phyloP scores from a whole-genome alignment of 805 yeast species.

The Nakazawaea peltata region DNA sequence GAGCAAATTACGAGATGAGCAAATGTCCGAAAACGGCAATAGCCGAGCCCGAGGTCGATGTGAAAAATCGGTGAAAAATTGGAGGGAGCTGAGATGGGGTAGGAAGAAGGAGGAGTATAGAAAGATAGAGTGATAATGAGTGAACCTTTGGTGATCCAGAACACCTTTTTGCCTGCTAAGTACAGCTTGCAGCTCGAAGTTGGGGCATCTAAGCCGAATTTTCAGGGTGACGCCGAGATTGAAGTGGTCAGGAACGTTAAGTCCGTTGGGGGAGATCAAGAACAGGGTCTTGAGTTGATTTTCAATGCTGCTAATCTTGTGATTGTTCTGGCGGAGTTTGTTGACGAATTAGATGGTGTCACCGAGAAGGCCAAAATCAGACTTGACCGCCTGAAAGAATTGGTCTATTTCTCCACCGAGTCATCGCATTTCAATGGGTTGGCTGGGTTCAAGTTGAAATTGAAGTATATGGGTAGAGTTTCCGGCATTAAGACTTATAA shows the following conservation, averaged over 20 bases:
- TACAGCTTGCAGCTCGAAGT: constrained; percentile 29
- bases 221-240: constrained; percentile 29
- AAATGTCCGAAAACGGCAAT: too few species aligned
- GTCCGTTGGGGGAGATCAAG: constrained; percentile 7
- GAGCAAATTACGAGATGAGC: too few species aligned
- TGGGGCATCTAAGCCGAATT: constrained; percentile 36
- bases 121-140: too few species aligned
- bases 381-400: constrained; percentile 33
- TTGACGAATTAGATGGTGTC: constrained; percentile 9
- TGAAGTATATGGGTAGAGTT: constrained; percentile 44
- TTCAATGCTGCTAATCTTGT: constrained; percentile 35
- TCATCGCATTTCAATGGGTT: too few species aligned
- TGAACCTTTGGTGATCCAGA: constrained; percentile 22
- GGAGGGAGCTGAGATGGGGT: too few species aligned
- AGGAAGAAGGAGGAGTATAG: too few species aligned
- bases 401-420: constrained; percentile 22
- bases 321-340: constrained; percentile 25
- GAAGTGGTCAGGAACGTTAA: constrained; percentile 21
- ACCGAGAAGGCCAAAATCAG: constrained; percentile 21
- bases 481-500: constrained; percentile 40
- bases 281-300: constrained; percentile 17
- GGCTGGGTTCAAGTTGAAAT: constrained; percentile 15
- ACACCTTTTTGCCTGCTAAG: constrained; percentile 26
- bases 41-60: too few species aligned
- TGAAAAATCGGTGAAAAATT: too few species aligned